phyloP scores from a whole-genome alignment of 179 eudicot genomes.

The Vitellaria paradoxa region DNA sequence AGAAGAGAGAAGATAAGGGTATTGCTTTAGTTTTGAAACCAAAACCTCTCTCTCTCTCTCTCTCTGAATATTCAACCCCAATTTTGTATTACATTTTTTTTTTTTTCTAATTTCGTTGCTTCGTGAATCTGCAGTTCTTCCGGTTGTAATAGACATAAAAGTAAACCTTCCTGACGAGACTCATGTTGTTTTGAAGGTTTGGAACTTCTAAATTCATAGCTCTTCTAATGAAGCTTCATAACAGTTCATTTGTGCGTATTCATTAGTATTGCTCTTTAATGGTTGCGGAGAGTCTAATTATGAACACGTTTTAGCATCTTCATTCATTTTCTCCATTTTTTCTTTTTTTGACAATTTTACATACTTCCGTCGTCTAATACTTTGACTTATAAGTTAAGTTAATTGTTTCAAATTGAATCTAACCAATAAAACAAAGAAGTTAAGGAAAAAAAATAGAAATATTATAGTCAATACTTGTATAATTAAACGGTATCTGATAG shows the following conservation, averaged over 20 bases:
- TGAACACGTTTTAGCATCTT: too few species aligned
- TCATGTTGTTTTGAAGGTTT: conserved; percentile 73
- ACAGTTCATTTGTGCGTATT: neutral
- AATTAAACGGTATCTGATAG: neutral
- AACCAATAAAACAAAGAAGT: too few species aligned
- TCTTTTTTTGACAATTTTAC: too few species aligned
- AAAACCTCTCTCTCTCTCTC: neutral
- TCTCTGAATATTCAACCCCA: neutral
- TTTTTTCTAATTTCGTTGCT: neutral
- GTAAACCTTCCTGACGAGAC: conserved; percentile 85
- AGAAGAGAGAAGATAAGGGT: conserved; percentile 98
- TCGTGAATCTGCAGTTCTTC: conserved; percentile 72
- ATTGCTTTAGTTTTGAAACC: conserved; percentile 9
- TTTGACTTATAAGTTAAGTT: too few species aligned
- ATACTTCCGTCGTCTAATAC: too few species aligned
- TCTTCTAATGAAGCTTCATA: neutral
- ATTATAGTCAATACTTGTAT: neutral
- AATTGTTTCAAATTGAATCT: too few species aligned
- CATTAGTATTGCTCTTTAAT: neutral
- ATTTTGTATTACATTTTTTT: neutral
- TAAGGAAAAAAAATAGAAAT: too few species aligned
- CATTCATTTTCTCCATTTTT: too few species aligned
- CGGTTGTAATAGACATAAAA: conserved; percentile 71
- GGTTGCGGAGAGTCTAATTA: too few species aligned
- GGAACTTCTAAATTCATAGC: conserved; percentile 16